These are phyloP conservation scores for Torulaspora franciscae DNA, from an alignment of 805 yeast species.

Conservation along the genomic window DNA sequence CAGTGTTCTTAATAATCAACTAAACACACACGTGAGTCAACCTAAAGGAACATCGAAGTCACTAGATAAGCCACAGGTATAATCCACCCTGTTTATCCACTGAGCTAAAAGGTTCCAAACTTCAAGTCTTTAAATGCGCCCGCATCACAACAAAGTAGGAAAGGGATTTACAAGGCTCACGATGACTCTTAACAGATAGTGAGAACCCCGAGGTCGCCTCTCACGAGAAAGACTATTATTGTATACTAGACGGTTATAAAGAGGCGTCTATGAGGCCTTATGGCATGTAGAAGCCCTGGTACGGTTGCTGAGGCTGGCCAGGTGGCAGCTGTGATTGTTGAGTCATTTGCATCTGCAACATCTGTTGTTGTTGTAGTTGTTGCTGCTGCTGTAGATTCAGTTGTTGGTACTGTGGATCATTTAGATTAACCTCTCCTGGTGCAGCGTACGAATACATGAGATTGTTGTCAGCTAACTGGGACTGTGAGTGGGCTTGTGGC, in stretches of 20 bases:
- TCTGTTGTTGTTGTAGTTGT: constrained; percentile 19
- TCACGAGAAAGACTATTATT: not conserved
- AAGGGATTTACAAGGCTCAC: constrained; percentile 7
- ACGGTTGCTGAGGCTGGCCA: constrained; percentile 10
- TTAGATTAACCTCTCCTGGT: constrained; percentile 29
- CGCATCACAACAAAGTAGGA: not conserved
- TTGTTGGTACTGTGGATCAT: constrained; percentile 31
- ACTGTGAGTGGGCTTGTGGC: constrained; percentile 14
- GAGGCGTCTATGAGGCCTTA: not conserved
- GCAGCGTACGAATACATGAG: constrained; percentile 28
- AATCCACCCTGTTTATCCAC: not conserved
- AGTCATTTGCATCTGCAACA: constrained; percentile 15
- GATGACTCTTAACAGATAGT: constrained; percentile 6
- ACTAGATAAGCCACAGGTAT: constrained; percentile 1
- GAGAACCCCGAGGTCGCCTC: constrained; percentile 7
- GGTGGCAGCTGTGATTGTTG: constrained; percentile 17
- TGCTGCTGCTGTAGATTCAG: constrained; percentile 27
- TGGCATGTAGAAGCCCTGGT: constrained; percentile 17
- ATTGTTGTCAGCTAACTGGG: constrained; percentile 20
- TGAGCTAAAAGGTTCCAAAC: not conserved
- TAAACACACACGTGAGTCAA: constrained; percentile 4
- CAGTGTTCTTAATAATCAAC: not conserved
- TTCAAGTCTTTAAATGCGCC: not conserved
- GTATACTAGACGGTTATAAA: not conserved
- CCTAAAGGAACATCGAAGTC: constrained; percentile 5